Evolutionary conservation across 176 grass and related monocot genomes (phyloP).

Genomic region (Bolboschoenus planiculmis): DNA sequence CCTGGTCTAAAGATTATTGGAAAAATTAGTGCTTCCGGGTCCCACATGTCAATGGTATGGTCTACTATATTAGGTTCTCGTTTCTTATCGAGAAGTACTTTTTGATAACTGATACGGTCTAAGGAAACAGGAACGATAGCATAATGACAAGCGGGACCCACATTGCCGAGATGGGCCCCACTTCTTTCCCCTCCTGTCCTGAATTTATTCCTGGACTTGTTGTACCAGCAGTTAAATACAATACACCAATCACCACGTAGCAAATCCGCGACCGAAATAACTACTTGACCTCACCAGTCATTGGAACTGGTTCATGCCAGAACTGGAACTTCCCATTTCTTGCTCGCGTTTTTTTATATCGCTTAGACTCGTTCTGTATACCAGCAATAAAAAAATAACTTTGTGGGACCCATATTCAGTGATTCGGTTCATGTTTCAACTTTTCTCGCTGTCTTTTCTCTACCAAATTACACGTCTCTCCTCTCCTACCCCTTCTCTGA

Average conservation of each 20-base stretch:
- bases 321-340: not conserved
- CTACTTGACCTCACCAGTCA: not conserved
- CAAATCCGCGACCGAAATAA: not conserved
- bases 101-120: not conserved
- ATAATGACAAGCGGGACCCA: not conserved
- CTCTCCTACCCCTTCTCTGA: slow-evolving; percentile 18
- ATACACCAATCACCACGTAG: not conserved
- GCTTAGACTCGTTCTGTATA: not conserved
- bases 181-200: not conserved
- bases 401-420: not conserved
- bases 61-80: not conserved
- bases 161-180: not conserved
- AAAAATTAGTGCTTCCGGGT: not conserved
- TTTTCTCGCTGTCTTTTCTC: not conserved
- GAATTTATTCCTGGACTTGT: not conserved
- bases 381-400: not conserved
- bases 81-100: not conserved
- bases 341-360: not conserved
- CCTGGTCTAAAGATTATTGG: not conserved
- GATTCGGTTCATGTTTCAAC: not conserved
- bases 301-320: not conserved
- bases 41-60: not conserved
- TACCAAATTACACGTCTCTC: slow-evolving; percentile 7
- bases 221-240: not conserved
- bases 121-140: not conserved